Evolutionary conservation across 2,329 filamentous ascomycete species (phyloP), one percentile per base, ranked within the genome.

Genomic region (Acrodontium crateriforme): DNA sequence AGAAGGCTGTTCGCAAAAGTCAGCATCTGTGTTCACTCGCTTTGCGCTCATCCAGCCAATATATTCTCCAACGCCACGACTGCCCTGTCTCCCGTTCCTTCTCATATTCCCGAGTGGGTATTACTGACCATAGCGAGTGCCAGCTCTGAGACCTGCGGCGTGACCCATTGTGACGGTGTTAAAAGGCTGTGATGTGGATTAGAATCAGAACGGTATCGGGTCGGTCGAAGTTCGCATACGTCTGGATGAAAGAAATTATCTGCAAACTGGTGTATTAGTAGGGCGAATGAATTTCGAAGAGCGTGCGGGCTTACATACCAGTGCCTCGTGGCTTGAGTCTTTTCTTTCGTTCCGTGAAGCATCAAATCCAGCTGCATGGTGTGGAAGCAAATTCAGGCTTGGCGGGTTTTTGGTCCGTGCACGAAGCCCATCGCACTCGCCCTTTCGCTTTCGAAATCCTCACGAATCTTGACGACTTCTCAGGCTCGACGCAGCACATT

Each of bases 1-100:
- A 81, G 76, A 94, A 98, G 67, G 83, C 49, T 52, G 41, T 39
- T 22, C 15, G 26, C 19, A 13, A 14, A 34, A 28, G 37, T 45
- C 31, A 49, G 39, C 31, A 27, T 14, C 27, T 25, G 21, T 30
- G 16, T 18, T 12, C 23, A 16, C 14, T 27, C 78, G 77, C 85
- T 83, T n/a, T n/a, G n/a, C n/a, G n/a, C n/a, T n/a, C n/a, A n/a
- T n/a, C n/a, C 11, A 29, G 31, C 22, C 24, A 30, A 15, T 31
- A 22, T 24, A 28, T 32, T 32, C 31, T 11, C 21, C 12, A 15
- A 23, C 25, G 13, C 10, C 20, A 22, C 8, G 4, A 22, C 20
- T 29, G 9, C 22, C 18, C 29, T 32, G 20, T 32, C 24, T 25
- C 11, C 9, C 11, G 9, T 20, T 23, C 20, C 21, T 18, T 11